Evolutionary conservation across 2,329 filamentous ascomycete species (phyloP), one percentile per base, ranked within the genome.

Genomic region (Microsporum canis): DNA sequence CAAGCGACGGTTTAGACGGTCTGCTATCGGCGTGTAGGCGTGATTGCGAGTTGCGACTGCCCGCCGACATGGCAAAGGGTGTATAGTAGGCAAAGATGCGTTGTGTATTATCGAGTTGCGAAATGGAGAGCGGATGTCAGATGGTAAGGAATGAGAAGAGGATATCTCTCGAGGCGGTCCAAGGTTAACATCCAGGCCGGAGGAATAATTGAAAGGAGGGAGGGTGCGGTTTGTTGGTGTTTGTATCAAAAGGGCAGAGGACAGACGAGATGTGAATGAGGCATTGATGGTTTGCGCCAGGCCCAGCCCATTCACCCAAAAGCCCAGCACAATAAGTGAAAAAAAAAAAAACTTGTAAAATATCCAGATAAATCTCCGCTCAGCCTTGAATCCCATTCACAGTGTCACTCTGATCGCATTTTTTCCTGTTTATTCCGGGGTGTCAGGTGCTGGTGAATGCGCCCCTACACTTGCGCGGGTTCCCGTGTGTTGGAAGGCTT

Each of bases 1-100:
- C 27, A 45, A 49, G 56, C 17, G 53, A 49, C 49, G 62, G 45
- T 58, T 59, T 51, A 31, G 55, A 53, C 39, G 60, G 39, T 53
- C 58, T 59, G 39, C 61, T 60, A 59, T 33, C 62, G 56, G 59
- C 47, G 55, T 56, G 39, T 60, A 49, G 61, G 57, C 23, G 58
- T 33, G 51, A 57, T 39, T 31, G 58, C 41, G 64, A 61, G 38
- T 39, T 49, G 58, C 49, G 61, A 58, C 49, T 55, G 38, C 63
- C 61, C 58, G 60, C 58, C 53, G 64, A 63, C 64, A 66, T 66
- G 60, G 62, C 63, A 66, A 38, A 62, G 47, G 34, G 57, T 39
- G 57, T 45, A n/a, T 55, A 55, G 51, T 14, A 55, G 31, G 31
- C 61, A 55, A 14, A 45, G 53, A 27, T 29, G 41, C 8, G 31